Evolutionary conservation across 768 basidiomycete species (phyloP).

Genomic region (Rhizopogon vinicolor): DNA sequence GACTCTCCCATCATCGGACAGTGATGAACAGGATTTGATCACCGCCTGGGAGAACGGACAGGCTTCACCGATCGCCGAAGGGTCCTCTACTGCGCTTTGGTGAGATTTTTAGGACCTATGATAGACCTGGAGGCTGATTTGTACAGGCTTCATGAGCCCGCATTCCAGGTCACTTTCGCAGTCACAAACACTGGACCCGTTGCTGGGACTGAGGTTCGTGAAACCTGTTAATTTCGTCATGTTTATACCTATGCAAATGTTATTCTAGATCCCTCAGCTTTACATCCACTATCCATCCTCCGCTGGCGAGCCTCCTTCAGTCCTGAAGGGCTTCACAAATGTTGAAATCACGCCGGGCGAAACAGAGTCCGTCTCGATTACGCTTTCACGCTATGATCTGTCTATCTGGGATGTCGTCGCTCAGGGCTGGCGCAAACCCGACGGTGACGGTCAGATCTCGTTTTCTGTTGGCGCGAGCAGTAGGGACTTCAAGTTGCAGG

Average conservation of each 20-base stretch:
- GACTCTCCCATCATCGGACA: conserved; percentile 34
- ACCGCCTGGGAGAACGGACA: conserved; percentile 50
- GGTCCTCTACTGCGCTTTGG: conserved; percentile 56
- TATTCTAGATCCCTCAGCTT: conserved; percentile 55
- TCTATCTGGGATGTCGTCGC: conserved; percentile 65
- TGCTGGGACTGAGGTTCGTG: conserved; percentile 23
- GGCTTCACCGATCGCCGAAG: conserved; percentile 43
- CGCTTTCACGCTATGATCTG: conserved; percentile 57
- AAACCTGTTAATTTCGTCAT: neutral
- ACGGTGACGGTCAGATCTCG: neutral
- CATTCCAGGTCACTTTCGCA: conserved; percentile 28
- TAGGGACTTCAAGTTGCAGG: neutral
- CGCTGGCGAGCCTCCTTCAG: conserved; percentile 59
- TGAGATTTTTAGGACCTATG: conserved; percentile 22
- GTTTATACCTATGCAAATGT: neutral
- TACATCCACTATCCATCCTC: conserved; percentile 59
- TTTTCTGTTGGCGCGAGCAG: conserved; percentile 1
- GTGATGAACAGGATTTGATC: conserved; percentile 18
- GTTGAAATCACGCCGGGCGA: conserved; percentile 42
- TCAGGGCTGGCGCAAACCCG: conserved; percentile 51
- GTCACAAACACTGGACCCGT: conserved; percentile 32
- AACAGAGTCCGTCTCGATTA: conserved; percentile 40
- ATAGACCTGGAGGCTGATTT: neutral
- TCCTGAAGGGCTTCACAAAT: conserved; percentile 62
- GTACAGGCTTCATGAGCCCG: conserved; percentile 22